Conservation (phyloP, 495 filamentous ascomycete genomes). For the Aspergillus panamensis region DNA sequence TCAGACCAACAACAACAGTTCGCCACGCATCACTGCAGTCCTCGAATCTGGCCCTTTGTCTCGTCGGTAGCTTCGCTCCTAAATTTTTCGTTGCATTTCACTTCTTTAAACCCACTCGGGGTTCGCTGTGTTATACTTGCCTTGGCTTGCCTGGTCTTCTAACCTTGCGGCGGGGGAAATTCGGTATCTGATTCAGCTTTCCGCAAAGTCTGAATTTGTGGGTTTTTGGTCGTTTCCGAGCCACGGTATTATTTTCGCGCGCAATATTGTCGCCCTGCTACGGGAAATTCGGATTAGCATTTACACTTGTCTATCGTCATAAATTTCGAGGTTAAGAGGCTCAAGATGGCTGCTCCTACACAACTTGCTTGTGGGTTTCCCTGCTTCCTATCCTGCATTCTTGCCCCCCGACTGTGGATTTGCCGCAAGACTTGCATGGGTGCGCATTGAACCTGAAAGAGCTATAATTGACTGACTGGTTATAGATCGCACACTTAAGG, state of each 20-base stretch:
- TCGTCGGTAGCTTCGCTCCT: conserved; percentile 5
- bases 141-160: conserved; percentile 4
- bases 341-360: conserved; percentile 74
- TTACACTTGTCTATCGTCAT: background rate
- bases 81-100: conserved; percentile 1
- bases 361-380: conserved; percentile 76
- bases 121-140: background rate
- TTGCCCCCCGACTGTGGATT: background rate
- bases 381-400: background rate
- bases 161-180: conserved; percentile 6
- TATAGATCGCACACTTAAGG: conserved; percentile 87
- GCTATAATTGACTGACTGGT: conserved; percentile 21
- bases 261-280: conserved; percentile 6
- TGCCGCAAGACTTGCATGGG: background rate
- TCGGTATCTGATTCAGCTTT: conserved; percentile 9
- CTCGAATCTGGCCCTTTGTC: conserved; percentile 11
- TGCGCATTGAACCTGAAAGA: background rate
- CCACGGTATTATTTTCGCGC: conserved; percentile 3
- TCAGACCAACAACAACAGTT: conserved; percentile 19
- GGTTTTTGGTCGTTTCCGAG: background rate
- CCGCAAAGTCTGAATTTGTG: conserved; percentile 9
- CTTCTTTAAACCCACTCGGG: background rate
- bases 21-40: conserved; percentile 21
- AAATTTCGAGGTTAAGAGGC: conserved; percentile 11
- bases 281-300: conserved; percentile 1